Evolutionary conservation across 2,329 filamentous ascomycete species (phyloP).

Genomic region (Orbilia brochopaga): DNA sequence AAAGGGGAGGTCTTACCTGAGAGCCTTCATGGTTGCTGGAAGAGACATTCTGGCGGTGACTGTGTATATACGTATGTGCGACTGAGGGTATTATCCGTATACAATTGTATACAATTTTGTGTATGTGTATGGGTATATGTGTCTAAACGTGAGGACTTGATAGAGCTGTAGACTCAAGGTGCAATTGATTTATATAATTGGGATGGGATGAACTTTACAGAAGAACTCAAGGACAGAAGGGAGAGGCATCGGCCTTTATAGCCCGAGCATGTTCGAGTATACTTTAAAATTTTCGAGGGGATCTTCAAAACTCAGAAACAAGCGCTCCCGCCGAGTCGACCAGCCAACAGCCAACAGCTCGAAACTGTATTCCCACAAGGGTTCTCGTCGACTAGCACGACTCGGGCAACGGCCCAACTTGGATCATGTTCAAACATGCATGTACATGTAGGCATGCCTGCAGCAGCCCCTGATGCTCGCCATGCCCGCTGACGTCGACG

Average conservation of each 20-base stretch:
- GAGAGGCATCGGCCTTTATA: not conserved
- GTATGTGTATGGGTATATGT: not conserved
- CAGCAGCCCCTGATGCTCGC: too few species aligned
- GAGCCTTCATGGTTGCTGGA: constrained; percentile 67
- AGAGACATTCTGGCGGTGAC: constrained; percentile 58
- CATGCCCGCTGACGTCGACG: not conserved
- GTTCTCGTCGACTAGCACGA: too few species aligned
- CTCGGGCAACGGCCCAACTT: too few species aligned
- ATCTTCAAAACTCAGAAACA: constrained; percentile 8
- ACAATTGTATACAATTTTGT: not conserved
- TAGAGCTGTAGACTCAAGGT: too few species aligned
- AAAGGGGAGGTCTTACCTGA: constrained; percentile 61
- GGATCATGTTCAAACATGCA: too few species aligned
- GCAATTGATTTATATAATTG: too few species aligned
- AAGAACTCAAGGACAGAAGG: too few species aligned
- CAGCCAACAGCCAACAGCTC: too few species aligned
- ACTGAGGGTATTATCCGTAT: not conserved
- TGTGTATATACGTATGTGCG: not conserved
- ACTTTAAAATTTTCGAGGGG: not conserved
- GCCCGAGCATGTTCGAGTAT: not conserved
- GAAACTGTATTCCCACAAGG: too few species aligned
- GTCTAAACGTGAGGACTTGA: too few species aligned
- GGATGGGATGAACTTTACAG: too few species aligned
- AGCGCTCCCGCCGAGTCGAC: not conserved
- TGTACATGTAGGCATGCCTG: too few species aligned